Base-by-base conservation (phyloP, 805 yeast genomes). In the Kregervanrija fluxuum region DNA sequence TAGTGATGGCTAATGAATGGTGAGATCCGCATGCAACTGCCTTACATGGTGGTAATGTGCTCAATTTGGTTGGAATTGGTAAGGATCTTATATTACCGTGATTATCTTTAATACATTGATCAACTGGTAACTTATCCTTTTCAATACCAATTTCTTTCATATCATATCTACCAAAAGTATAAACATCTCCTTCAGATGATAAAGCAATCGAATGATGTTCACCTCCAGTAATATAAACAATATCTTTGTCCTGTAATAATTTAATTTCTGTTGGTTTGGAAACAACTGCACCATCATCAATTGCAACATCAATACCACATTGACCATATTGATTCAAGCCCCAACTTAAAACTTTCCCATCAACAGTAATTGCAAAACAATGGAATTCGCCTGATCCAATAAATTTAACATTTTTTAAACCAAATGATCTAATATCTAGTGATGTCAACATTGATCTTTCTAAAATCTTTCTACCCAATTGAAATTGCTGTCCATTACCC, bases 271-370 rank as follows among this genome's bases (percentile, higher is more conserved):
- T 85, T 22, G 99, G 98, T 42, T 71, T 77, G 9, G 80, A 68
- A 38, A 93, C 79, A 45, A 86, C 73, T 2, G 93, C 85, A 16
- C 95, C 96, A 64, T 88, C 96, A 56, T 84, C 93, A 44, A 85
- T 76, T 41, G 78, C 79, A 33, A 82, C 81, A 12, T 85, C 71
- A 17, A 82, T 71, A 46, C 96, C 98, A 70, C 97, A 88, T 67
- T 93, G 99, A 16, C 98, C 98, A 60, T 79, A 93, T 65, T 93
- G 97, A 62, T 93, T 93, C 57, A 93, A 73, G 8, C 99, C 99
- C 99, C 99, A 93, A 9, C 93, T 74, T 50, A 75, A 74, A 1
- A 93, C 88, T 33, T 73, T 73, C 36, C 84, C 87, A 33, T 79
- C 76, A 11, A 71, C 68, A 48, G 85, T 84, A 49, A 93, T 75